Evolutionary conservation across 805 yeast genomes (phyloP).

Genomic region (Debaryomyces castellii): DNA sequence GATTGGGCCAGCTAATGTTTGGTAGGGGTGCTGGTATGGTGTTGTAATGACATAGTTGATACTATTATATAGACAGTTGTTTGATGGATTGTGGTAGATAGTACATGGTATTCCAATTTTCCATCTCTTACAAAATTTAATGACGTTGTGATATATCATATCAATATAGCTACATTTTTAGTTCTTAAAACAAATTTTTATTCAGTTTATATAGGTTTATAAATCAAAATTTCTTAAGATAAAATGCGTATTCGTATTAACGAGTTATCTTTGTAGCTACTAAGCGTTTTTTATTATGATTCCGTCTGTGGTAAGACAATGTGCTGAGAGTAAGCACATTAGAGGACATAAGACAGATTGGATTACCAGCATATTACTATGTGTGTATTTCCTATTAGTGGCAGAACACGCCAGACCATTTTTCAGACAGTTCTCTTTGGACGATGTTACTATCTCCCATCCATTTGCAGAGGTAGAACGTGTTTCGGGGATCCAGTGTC

Average conservation of each 20-base stretch:
- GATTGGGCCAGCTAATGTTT: neutral
- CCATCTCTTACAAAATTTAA: neutral
- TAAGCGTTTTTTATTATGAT: neutral
- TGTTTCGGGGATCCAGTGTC: constrained; percentile 29
- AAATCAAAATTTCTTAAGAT: no score
- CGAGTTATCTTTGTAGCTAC: no score
- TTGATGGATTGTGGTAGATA: neutral
- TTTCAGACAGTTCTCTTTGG: constrained; percentile 31
- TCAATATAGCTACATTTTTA: neutral
- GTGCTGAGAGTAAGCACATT: neutral
- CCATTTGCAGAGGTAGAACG: constrained; percentile 34
- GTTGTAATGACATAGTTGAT: neutral
- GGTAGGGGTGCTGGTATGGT: neutral
- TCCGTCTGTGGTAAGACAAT: neutral
- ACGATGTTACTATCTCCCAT: constrained; percentile 33
- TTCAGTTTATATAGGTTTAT: neutral
- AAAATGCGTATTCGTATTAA: neutral
- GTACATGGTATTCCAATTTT: neutral
- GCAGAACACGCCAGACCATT: constrained; percentile 36
- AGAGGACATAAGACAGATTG: constrained; percentile 24
- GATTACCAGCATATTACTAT: constrained; percentile 21
- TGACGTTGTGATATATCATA: constrained; percentile 1
- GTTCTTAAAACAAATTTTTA: neutral
- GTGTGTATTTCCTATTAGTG: constrained; percentile 25
- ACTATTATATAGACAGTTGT: neutral